A percentile compares a stretch with the other conserved stretches of the same genome.
Evolutionary conservation across 805 yeast species (phyloP).

Genomic region (Hagleromyces aurorensis): DNA sequence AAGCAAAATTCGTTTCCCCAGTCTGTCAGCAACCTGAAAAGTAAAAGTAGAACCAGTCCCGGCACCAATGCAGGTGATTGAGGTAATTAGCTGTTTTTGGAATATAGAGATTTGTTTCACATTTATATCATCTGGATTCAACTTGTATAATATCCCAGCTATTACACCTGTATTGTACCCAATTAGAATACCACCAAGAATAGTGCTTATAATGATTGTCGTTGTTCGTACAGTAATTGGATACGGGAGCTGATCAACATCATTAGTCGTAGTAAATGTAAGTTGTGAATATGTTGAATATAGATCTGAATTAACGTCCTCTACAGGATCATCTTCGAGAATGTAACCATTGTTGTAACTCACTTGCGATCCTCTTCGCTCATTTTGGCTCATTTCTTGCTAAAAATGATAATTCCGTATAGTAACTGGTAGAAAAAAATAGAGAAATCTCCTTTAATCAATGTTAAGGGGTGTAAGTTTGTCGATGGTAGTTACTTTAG

Average conservation of each 20-base stretch:
- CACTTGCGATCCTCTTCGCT: too few species aligned
- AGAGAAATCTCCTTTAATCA: too few species aligned
- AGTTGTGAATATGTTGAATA: conserved; percentile 25
- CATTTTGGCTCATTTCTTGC: too few species aligned
- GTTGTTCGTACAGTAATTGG: conserved; percentile 16
- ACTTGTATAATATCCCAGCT: conserved; percentile 47
- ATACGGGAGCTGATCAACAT: conserved; percentile 26
- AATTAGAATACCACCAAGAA: conserved; percentile 54
- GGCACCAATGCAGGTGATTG: conserved; percentile 47
- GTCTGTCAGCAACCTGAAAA: conserved; percentile 42
- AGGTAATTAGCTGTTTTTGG: conserved; percentile 37
- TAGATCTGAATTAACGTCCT: conserved; percentile 26
- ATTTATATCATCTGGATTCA: conserved; percentile 34
- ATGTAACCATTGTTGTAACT: too few species aligned
- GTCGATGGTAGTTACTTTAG: too few species aligned
- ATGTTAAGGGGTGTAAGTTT: too few species aligned
- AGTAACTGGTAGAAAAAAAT: too few species aligned
- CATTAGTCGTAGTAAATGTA: conserved; percentile 23
- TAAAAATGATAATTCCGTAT: too few species aligned
- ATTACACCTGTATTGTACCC: conserved; percentile 63
- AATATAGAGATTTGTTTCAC: conserved; percentile 28
- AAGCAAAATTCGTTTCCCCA: conserved; percentile 36
- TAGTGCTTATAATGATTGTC: conserved; percentile 28
- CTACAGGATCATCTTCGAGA: conserved; percentile 7
- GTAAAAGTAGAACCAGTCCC: conserved; percentile 44